Percentiles rank a stretch among this genome's conserved stretches.
Evolutionary conservation across 1,284 basidiomycete species (phyloP).

Genomic region (Fomitopsis betulina): DNA sequence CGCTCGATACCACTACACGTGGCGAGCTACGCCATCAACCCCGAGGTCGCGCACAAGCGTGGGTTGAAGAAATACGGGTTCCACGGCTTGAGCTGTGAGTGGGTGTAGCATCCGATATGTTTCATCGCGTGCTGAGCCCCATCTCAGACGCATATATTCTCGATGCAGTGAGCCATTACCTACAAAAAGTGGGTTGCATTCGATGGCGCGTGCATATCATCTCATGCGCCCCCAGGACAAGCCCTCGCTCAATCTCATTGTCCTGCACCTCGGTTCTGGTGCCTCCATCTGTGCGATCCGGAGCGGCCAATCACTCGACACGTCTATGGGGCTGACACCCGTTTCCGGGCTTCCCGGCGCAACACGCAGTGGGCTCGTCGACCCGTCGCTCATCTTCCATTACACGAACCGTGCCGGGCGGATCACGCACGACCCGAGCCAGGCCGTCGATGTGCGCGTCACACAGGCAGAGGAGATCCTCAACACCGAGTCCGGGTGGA

Average conservation of each 20-base stretch:
- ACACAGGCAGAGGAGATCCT: slow-evolving; percentile 78
- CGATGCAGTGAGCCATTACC: slow-evolving; percentile 49
- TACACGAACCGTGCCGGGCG: slow-evolving; percentile 61
- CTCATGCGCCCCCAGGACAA: slow-evolving; percentile 24
- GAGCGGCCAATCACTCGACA: slow-evolving; percentile 71
- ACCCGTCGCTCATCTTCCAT: slow-evolving; percentile 85
- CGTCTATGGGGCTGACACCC: slow-evolving; percentile 80
- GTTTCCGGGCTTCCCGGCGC: slow-evolving; percentile 81
- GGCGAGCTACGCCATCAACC: slow-evolving; percentile 74
- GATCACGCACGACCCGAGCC: slow-evolving; percentile 46
- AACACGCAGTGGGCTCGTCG: slow-evolving; percentile 76
- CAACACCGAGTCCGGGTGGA: slow-evolving; percentile 73
- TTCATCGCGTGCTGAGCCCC: slow-evolving; percentile 5
- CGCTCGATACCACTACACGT: slow-evolving; percentile 69
- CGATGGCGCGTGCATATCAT: not conserved
- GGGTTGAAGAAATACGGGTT: slow-evolving; percentile 87
- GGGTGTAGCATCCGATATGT: not conserved
- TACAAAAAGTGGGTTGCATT: slow-evolving; percentile 42
- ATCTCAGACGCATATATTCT: slow-evolving; percentile 58
- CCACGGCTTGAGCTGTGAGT: slow-evolving; percentile 73
- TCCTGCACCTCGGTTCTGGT: slow-evolving; percentile 83
- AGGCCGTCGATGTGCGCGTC: slow-evolving; percentile 55
- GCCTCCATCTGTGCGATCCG: slow-evolving; percentile 77
- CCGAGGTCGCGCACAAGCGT: slow-evolving; percentile 50
- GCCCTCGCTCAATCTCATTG: slow-evolving; percentile 60